phyloP scores from a whole-genome alignment of 805 yeast genomes.

The Cyberlindnera lachancei region DNA sequence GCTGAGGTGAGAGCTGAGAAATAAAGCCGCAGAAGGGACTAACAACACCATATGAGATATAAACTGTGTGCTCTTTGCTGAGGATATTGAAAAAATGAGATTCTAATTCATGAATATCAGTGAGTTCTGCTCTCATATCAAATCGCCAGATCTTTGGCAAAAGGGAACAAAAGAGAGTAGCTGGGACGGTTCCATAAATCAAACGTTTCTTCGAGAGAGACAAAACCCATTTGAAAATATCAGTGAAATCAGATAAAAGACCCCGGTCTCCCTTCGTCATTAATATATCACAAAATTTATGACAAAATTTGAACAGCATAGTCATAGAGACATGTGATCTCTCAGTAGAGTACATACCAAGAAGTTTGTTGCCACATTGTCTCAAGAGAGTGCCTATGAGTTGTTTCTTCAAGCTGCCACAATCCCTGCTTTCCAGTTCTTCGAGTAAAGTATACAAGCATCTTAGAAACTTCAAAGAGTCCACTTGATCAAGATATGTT shows the following conservation, averaged over 20 bases:
- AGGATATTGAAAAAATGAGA: no score
- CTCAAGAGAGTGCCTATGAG: slow-evolving; percentile 8
- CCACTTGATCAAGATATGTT: slow-evolving; percentile 6
- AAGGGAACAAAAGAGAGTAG: slow-evolving; percentile 26
- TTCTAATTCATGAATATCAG: no score
- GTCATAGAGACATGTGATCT: slow-evolving; percentile 33
- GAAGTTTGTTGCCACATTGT: slow-evolving; percentile 13
- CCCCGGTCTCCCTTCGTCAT: slow-evolving; percentile 14
- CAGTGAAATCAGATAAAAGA: slow-evolving; percentile 36
- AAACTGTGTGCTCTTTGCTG: no score
- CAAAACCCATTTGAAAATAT: slow-evolving; percentile 39
- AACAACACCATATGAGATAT: no score
- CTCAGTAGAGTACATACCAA: slow-evolving; percentile 27
- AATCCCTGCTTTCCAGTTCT: slow-evolving; percentile 2
- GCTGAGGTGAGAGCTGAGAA: no score
- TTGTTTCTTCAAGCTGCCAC: slow-evolving; percentile 2
- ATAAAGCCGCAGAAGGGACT: no score
- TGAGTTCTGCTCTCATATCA: slow-evolving; percentile 15
- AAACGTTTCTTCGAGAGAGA: slow-evolving; percentile 33
- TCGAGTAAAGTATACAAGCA: slow-evolving; percentile 10
- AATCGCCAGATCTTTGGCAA: slow-evolving; percentile 24
- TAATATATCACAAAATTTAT: slow-evolving; percentile 24
- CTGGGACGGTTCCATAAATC: slow-evolving; percentile 32
- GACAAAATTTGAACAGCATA: slow-evolving; percentile 27
- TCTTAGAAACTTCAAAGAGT: slow-evolving; percentile 6